phyloP scores from a whole-genome alignment of 208 protist genomes.

The Porcisia hertigi region DNA sequence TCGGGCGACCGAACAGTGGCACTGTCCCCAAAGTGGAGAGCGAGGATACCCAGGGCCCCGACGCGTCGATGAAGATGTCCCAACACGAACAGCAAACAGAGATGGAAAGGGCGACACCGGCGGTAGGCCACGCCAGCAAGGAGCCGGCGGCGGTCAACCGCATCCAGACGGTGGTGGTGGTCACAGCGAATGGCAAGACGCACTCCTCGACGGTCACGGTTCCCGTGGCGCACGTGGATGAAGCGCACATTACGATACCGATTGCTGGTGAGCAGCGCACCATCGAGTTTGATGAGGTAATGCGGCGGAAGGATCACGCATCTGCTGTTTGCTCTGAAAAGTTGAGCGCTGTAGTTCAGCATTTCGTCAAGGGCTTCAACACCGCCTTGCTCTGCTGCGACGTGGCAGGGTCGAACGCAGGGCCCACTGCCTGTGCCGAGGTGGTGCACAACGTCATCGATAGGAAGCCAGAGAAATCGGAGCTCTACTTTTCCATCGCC shows the following conservation, averaged over 20 bases:
- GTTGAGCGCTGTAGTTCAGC: conserved; percentile 26
- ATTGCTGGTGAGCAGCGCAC: conserved; percentile 7
- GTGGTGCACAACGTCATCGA: conserved; percentile 24
- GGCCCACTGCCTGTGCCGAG: conserved; percentile 26
- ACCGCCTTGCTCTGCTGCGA: conserved; percentile 50
- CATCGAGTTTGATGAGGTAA: conserved; percentile 40
- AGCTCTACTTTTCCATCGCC: conserved; percentile 43
- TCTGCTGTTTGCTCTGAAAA: conserved; percentile 28
- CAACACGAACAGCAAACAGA: not conserved
- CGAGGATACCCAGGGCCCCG: not conserved
- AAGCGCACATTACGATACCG: conserved; percentile 21
- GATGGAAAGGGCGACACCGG: conserved; percentile 1
- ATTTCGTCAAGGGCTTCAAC: conserved; percentile 42
- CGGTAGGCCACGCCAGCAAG: conserved; percentile 6
- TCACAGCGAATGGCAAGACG: conserved; percentile 32
- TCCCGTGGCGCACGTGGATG: conserved; percentile 20
- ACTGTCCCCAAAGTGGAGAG: not conserved
- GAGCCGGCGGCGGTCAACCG: conserved; percentile 14
- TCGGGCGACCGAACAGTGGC: not conserved
- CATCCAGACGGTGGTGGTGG: conserved; percentile 31
- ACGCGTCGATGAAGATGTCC: not conserved
- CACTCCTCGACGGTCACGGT: conserved; percentile 5
- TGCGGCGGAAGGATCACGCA: conserved; percentile 23
- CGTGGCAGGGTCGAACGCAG: conserved; percentile 33
- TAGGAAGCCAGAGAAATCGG: conserved; percentile 21